Conservation (phyloP, 495 filamentous ascomycete genomes). For the Darksidea phi region DNA sequence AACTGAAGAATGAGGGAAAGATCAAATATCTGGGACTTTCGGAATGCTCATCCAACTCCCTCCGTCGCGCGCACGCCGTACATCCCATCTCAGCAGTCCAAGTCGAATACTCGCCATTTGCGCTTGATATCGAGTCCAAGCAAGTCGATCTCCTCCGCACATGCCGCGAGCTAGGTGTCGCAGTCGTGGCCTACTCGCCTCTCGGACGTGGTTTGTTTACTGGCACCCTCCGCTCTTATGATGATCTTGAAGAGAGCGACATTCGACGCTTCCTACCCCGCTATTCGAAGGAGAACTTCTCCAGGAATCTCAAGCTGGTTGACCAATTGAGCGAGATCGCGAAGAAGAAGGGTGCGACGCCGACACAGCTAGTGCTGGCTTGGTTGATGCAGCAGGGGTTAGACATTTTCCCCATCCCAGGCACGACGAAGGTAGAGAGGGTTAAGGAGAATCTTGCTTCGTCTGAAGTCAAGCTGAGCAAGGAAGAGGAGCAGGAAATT, state of each 20-base stretch:
- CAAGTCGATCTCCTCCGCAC: constrained; percentile 53
- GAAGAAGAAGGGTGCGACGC: constrained; percentile 47
- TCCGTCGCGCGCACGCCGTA: constrained; percentile 57
- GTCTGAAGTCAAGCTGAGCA: constrained; percentile 36
- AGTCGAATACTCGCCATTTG: constrained; percentile 63
- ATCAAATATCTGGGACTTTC: constrained; percentile 53
- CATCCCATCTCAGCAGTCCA: constrained; percentile 63
- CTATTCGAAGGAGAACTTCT: constrained; percentile 55
- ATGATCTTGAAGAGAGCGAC: constrained; percentile 52
- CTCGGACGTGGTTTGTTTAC: constrained; percentile 61
- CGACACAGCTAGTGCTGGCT: constrained; percentile 54
- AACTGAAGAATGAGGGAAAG: constrained; percentile 28
- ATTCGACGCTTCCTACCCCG: constrained; percentile 47
- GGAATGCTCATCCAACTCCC: constrained; percentile 43
- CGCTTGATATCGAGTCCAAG: constrained; percentile 56
- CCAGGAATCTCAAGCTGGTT: constrained; percentile 55
- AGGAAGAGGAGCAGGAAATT: constrained; percentile 43
- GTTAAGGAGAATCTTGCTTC: constrained; percentile 43
- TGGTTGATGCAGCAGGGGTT: constrained; percentile 59
- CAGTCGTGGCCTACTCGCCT: constrained; percentile 62
- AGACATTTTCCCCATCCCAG: constrained; percentile 45
- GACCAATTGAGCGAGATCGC: constrained; percentile 51
- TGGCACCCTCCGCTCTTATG: constrained; percentile 48
- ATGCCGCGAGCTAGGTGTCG: constrained; percentile 61
- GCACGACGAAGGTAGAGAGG: constrained; percentile 40